Conservation (phyloP, 2,329 filamentous ascomycete species). For the Colletotrichum gigasporum region DNA sequence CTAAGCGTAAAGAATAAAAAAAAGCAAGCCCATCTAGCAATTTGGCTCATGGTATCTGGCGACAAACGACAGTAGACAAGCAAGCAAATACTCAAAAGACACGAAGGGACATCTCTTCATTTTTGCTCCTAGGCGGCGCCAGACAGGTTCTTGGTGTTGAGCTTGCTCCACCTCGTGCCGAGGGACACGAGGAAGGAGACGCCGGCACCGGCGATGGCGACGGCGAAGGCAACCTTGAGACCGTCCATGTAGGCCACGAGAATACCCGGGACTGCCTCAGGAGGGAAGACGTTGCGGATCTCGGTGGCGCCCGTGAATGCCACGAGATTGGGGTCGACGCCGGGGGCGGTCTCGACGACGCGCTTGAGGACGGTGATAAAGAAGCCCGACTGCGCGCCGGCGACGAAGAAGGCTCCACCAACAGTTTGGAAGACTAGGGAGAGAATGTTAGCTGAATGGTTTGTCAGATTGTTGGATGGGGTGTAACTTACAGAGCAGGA, state of each 20-base stretch:
- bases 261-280: constrained; percentile 60
- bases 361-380: constrained; percentile 52
- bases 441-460: background rate
- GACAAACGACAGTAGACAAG: background rate
- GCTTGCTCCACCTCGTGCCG: constrained; percentile 45
- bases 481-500: constrained; percentile 47
- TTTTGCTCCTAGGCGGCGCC: constrained; percentile 2
- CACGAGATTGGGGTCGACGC: constrained; percentile 46
- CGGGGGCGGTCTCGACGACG: constrained; percentile 45
- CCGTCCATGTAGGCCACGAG: constrained; percentile 70
- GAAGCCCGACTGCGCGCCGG: constrained; percentile 57
- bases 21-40: background rate
- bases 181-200: constrained; percentile 47
- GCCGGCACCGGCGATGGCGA: constrained; percentile 60
- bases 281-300: constrained; percentile 60
- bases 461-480: too few species aligned
- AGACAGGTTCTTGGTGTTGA: constrained; percentile 23
- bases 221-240: constrained; percentile 70
- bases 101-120: too few species aligned
- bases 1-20: background rate
- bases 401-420: constrained; percentile 60
- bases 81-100: background rate
- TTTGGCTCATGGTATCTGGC: background rate
- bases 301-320: constrained; percentile 61
- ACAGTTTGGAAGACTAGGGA: constrained; percentile 57